Conservation (phyloP, 805 yeast species). For the Sugiyamaella smithiae region DNA sequence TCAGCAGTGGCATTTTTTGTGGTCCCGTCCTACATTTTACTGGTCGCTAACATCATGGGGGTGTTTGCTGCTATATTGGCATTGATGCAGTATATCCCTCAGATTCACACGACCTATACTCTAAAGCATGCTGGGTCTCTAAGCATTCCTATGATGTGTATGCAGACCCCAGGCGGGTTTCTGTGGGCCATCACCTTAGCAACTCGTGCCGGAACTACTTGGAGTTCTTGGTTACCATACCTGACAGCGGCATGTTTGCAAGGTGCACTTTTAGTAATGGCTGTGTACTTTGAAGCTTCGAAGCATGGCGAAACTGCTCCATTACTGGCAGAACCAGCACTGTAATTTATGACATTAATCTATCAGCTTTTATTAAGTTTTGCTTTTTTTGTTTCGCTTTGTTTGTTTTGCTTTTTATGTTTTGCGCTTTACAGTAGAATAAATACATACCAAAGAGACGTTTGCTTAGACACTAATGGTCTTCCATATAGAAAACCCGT, state of each 20-base stretch:
- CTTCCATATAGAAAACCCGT: conserved; percentile 93
- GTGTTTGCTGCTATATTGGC: conserved; percentile 62
- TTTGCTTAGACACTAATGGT: conserved; percentile 86
- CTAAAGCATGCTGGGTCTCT: conserved; percentile 78
- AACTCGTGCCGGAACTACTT: conserved; percentile 68
- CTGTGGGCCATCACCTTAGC: conserved; percentile 73
- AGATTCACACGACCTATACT: conserved; percentile 62
- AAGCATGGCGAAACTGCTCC: conserved; percentile 13
- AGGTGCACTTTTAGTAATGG: conserved; percentile 57
- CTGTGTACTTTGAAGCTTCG: conserved; percentile 47
- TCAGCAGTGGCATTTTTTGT: conserved; percentile 20
- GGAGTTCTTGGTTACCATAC: conserved; percentile 87
- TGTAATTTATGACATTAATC: too few species aligned
- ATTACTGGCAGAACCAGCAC: conserved; percentile 1
- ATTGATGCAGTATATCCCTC: conserved; percentile 74
- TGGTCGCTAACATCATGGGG: conserved; percentile 61
- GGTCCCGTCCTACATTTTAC: conserved; percentile 22
- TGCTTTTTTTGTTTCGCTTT: too few species aligned
- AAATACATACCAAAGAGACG: too few species aligned
- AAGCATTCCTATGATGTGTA: conserved; percentile 74
- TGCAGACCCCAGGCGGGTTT: conserved; percentile 89
- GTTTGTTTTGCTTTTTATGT: too few species aligned
- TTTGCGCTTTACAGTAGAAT: too few species aligned
- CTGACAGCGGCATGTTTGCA: conserved; percentile 70
- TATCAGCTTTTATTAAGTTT: too few species aligned